Base-by-base conservation (phyloP, 1,284 basidiomycete species). In the Malassezia psittaci region DNA sequence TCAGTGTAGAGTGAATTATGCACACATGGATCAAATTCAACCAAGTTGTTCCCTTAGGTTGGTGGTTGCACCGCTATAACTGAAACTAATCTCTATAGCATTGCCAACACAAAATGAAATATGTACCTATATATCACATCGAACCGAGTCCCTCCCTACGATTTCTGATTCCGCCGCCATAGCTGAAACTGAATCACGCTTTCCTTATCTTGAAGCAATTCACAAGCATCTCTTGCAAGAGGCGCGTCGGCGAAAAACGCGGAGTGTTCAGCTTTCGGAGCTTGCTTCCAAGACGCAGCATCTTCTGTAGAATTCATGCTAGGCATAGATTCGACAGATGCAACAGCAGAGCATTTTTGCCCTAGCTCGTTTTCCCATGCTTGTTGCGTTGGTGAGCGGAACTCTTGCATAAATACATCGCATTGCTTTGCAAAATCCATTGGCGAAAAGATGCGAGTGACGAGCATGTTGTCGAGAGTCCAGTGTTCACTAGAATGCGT, bases 401-500 rank as follows among this genome's bases (percentile, higher is more conserved):
- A 57, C 41, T 57, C 55, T 13, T 44, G 24, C 1, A 57, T 33
- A 33, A 57, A 57, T 29, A 52, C 51, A 39, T 57, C 55, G 40
- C 46, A 52, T 15, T 37, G 9, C n/a, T 35, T 37, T 7, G 48
- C 7, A n/a, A 16, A 15, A 13, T 41, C 44, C 10, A 13, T 18
- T 8, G 55, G 50, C 3, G 15, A 18, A 2, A 43, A 18, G 32
- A 57, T 51, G 13, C 55, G 55, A 33, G 55, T 57, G 5, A 57
- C 51, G 5, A 57, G 55, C 39, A 57, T 19, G 13, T 32, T 21
- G 5, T 52, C 46, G 24, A 57, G 50, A n/a, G 15, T 16, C 55
- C 55, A 57, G 10, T 24, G 34, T 5, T 34, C 35, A 40, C 33
- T 19, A 7, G 39, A 18, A 16, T 38, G 47, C 18, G 45, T 19